These are phyloP conservation scores for Tetrapisispora phaffii DNA, from an alignment of 805 yeast genomes.

Conservation along the genomic window DNA sequence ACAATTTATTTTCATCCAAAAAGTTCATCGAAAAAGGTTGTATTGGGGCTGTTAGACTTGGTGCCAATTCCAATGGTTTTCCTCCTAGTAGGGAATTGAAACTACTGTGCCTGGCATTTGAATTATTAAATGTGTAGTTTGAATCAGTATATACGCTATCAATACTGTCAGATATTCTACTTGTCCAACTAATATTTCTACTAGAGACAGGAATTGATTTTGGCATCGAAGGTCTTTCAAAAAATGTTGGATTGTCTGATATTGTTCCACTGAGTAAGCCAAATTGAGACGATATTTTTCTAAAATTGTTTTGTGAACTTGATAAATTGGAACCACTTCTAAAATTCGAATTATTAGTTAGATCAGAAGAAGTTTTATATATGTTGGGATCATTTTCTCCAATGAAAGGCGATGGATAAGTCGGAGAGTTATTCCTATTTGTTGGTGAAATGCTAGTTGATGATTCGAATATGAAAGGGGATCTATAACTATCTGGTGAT, in stretches of 20 bases:
- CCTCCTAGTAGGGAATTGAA: constrained; percentile 27
- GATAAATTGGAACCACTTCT: background rate
- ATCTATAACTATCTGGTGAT: constrained; percentile 4
- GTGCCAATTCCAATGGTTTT: constrained; percentile 25
- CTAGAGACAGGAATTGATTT: constrained; percentile 5
- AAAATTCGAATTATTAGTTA: background rate
- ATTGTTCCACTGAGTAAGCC: background rate
- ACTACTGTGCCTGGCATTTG: constrained; percentile 24
- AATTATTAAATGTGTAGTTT: constrained; percentile 28
- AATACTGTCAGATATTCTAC: constrained; percentile 23
- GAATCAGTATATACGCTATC: constrained; percentile 28
- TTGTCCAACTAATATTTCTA: constrained; percentile 18
- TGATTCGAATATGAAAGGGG: constrained; percentile 14
- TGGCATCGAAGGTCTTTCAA: constrained; percentile 16
- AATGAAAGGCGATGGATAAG: constrained; percentile 8
- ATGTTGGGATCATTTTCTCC: constrained; percentile 2
- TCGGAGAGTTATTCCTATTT: background rate
- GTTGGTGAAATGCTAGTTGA: background rate
- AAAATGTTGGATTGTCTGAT: constrained; percentile 4
- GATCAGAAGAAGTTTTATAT: background rate
- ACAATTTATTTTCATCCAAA: constrained; percentile 39
- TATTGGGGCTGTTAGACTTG: constrained; percentile 38
- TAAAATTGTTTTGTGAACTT: background rate
- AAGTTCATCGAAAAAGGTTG: constrained; percentile 47
- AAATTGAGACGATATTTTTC: background rate